Evolutionary conservation across 768 basidiomycete genomes (phyloP).

Genomic region (Phaeolepiota aurea): DNA sequence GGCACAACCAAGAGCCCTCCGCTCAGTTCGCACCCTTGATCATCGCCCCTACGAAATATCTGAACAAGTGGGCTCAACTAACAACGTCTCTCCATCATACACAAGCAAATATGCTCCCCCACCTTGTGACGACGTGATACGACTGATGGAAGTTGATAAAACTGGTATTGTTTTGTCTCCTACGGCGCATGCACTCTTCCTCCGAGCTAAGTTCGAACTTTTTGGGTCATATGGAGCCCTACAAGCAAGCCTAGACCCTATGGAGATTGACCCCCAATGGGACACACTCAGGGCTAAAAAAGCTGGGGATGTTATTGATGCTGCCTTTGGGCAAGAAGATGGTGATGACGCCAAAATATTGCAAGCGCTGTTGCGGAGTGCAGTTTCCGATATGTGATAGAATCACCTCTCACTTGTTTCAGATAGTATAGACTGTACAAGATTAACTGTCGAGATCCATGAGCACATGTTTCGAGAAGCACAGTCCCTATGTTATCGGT

Average conservation of each 20-base stretch:
- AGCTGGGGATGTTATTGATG: neutral
- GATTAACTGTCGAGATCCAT: too few species aligned
- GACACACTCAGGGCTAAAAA: neutral
- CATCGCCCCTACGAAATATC: neutral
- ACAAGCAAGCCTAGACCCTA: neutral
- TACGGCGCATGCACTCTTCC: neutral
- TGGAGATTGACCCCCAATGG: neutral
- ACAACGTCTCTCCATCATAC: neutral
- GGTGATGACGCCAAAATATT: neutral
- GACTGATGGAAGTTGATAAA: neutral
- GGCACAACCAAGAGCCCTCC: conserved; percentile 19
- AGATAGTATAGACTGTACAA: too few species aligned
- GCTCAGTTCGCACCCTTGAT: conserved; percentile 6
- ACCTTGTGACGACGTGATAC: neutral
- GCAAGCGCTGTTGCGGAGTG: neutral
- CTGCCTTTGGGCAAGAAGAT: conserved; percentile 1
- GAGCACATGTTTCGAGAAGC: too few species aligned
- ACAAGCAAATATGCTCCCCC: conserved; percentile 1
- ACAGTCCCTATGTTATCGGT: too few species aligned
- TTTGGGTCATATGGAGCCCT: conserved; percentile 1
- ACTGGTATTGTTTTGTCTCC: neutral
- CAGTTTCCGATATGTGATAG: neutral
- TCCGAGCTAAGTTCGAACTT: conserved; percentile 4
- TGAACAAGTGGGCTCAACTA: neutral
- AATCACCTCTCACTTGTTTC: neutral